These are phyloP conservation scores for Monotropa hypopitys DNA, from an alignment of 179 eudicot species.

Conservation along the genomic window DNA sequence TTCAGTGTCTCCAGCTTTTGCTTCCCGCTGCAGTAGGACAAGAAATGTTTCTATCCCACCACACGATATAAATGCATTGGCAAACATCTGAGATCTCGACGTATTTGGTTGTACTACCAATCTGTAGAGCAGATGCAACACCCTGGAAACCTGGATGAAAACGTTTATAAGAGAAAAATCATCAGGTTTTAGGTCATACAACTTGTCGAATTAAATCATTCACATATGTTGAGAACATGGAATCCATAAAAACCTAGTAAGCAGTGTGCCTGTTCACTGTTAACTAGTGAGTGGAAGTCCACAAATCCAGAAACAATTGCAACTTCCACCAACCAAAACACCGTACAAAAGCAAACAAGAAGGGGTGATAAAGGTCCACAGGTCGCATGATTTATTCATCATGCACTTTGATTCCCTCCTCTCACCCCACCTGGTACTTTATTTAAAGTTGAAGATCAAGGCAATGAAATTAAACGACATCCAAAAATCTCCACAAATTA, in stretches of 20 bases:
- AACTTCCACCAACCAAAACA: neutral
- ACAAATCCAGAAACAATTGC: neutral
- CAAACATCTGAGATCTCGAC: conserved; percentile 74
- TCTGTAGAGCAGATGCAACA: conserved; percentile 85
- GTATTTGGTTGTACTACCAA: conserved; percentile 94
- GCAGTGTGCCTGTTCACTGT: neutral
- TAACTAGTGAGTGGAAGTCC: neutral
- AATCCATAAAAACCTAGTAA: neutral
- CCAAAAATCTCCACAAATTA: neutral
- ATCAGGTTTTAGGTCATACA: neutral
- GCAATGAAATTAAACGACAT: neutral
- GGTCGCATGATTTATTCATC: neutral
- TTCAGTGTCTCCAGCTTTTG: conserved; percentile 64
- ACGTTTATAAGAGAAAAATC: conserved; percentile 9
- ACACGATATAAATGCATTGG: conserved; percentile 82
- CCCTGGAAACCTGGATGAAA: conserved; percentile 75
- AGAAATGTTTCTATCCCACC: conserved; percentile 97
- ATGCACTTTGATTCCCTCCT: neutral
- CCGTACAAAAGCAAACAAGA: neutral
- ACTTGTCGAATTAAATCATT: neutral
- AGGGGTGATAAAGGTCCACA: neutral
- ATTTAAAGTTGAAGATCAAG: neutral
- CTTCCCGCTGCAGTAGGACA: conserved; percentile 87
- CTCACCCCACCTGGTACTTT: neutral
- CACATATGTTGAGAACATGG: neutral